Percentiles rank a stretch among this genome's conserved stretches.
Conservation (phyloP, 2,329 filamentous ascomycete species). For the Gyromitra esculenta region DNA sequence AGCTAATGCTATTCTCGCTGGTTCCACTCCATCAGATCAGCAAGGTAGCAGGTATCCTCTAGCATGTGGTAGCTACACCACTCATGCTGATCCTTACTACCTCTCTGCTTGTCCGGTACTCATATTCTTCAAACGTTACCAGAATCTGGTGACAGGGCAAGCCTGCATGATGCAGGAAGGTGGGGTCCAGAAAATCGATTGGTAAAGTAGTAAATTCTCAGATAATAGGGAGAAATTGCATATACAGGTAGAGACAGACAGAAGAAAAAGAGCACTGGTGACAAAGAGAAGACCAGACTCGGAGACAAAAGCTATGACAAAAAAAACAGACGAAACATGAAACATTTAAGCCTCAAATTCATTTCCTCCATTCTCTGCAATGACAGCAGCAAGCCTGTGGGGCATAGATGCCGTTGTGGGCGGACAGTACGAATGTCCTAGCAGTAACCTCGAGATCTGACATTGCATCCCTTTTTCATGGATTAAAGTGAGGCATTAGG, state of each 20-base stretch:
- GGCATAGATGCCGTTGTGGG: slow-evolving; percentile 15
- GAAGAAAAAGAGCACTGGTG: neutral
- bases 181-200: neutral
- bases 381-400: neutral
- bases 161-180: neutral
- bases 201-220: neutral
- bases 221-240: neutral
- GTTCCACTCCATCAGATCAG: too few relatives aligned
- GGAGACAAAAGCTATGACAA: too few relatives aligned
- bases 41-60: too few relatives aligned
- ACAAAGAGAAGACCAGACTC: too few relatives aligned
- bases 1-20: too few relatives aligned
- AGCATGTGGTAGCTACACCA: too few relatives aligned
- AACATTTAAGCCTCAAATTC: slow-evolving; percentile 19
- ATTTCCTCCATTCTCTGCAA: slow-evolving; percentile 8
- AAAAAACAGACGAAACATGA: neutral
- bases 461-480: too few relatives aligned
- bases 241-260: neutral
- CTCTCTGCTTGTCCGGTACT: too few relatives aligned
- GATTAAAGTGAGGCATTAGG: too few relatives aligned
- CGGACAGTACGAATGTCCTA: too few relatives aligned
- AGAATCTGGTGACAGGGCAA: neutral
- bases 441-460: too few relatives aligned
- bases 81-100: too few relatives aligned
- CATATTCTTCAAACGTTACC: neutral